phyloP scores from a whole-genome alignment of 2,329 filamentous ascomycete species.

The Leptodontidium sp. region DNA sequence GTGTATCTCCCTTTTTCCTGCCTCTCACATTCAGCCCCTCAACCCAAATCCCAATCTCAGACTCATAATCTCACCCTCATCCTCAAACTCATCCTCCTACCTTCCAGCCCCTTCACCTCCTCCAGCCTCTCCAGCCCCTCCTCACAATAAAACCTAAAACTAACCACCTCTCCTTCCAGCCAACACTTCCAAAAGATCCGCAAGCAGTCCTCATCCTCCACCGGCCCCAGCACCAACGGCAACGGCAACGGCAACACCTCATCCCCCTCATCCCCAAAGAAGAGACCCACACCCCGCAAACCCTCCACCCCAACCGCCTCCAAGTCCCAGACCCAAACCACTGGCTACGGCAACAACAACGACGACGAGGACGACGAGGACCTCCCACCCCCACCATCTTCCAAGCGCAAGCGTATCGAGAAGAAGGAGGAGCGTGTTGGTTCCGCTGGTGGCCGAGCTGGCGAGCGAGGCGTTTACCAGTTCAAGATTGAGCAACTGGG shows the following conservation, averaged over 20 bases:
- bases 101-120: neutral
- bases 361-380: constrained; percentile 34
- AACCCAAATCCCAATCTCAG: neutral
- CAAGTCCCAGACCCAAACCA: neutral
- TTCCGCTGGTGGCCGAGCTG: neutral
- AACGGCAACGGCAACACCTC: constrained; percentile 7
- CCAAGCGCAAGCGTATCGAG: constrained; percentile 31
- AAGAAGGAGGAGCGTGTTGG: constrained; percentile 28
- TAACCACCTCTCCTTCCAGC: constrained; percentile 28
- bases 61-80: neutral
- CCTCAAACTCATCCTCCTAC: neutral
- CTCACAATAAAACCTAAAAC: constrained; percentile 5
- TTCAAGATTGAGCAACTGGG: constrained; percentile 28
- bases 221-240: neutral
- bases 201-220: constrained; percentile 27
- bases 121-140: neutral
- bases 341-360: constrained; percentile 8
- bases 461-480: neutral
- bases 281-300: constrained; percentile 7
- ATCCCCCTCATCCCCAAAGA: neutral
- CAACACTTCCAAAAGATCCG: constrained; percentile 47
- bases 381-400: constrained; percentile 15
- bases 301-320: constrained; percentile 4
- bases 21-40: too few species aligned
- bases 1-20: too few species aligned